phyloP scores from a whole-genome alignment of 768 basidiomycete species.

The Coprinopsis strossmayeri region DNA sequence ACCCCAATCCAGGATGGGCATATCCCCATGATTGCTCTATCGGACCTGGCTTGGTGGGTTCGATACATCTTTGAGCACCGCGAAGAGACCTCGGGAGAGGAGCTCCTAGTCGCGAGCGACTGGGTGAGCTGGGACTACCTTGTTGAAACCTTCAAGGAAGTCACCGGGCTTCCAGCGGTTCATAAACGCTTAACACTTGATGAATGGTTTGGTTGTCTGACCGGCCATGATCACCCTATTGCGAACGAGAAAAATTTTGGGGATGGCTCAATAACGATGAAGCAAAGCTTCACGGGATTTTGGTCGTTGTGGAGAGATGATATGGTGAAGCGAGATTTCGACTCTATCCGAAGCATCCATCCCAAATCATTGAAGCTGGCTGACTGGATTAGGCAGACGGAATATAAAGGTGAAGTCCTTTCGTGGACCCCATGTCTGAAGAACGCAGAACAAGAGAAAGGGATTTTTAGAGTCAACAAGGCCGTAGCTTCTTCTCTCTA shows the following conservation, averaged over 20 bases:
- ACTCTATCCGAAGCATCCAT: slow-evolving; percentile 35
- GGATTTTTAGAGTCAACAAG: slow-evolving; percentile 18
- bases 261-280: slow-evolving; percentile 26
- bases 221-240: slow-evolving; percentile 22
- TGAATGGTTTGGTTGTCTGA: slow-evolving; percentile 26
- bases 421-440: slow-evolving; percentile 22
- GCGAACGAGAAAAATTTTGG: slow-evolving; percentile 22
- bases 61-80: slow-evolving; percentile 33
- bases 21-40: slow-evolving; percentile 32
- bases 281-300: slow-evolving; percentile 36
- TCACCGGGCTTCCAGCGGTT: slow-evolving; percentile 29
- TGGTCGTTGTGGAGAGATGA: slow-evolving; percentile 39
- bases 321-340: slow-evolving; percentile 35
- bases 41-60: slow-evolving; percentile 34
- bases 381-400: slow-evolving; percentile 32
- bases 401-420: slow-evolving; percentile 22
- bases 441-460: slow-evolving; percentile 26
- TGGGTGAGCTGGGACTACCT: slow-evolving; percentile 30
- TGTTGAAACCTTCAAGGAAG: slow-evolving; percentile 28
- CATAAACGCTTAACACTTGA: slow-evolving; percentile 25
- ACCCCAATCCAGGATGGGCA: slow-evolving; percentile 27
- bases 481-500: slow-evolving; percentile 10
- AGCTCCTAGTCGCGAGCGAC: slow-evolving; percentile 31
- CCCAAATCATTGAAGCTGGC: slow-evolving; percentile 29
- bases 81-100: slow-evolving; percentile 25